Evolutionary conservation across 2,329 filamentous ascomycete genomes (phyloP).

Genomic region (Calonectria crousiana): DNA sequence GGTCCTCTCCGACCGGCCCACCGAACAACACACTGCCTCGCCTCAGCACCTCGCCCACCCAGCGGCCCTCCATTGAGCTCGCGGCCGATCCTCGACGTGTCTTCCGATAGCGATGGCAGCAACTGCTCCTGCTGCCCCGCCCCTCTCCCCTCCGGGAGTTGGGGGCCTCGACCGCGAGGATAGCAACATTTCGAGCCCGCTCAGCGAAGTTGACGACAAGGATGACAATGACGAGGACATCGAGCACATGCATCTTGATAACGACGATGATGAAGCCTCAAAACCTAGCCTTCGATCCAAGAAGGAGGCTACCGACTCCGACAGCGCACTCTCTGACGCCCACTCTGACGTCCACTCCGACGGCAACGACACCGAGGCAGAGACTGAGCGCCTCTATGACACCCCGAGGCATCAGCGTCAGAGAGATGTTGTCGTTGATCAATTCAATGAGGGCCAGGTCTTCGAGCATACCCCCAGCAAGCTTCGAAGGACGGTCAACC

Average conservation of each 20-base stretch:
- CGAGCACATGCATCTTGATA: constrained; percentile 67
- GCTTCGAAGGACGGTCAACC: constrained; percentile 66
- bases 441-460: constrained; percentile 64
- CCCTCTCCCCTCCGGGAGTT: constrained; percentile 57
- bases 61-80: constrained; percentile 16
- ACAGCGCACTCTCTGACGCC: constrained; percentile 69
- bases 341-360: constrained; percentile 55
- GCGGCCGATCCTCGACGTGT: constrained; percentile 31
- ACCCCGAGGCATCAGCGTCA: constrained; percentile 80
- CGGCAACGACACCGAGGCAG: constrained; percentile 82
- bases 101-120: constrained; percentile 61
- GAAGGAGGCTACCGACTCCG: constrained; percentile 56
- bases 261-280: constrained; percentile 48
- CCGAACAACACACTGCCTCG: constrained; percentile 24
- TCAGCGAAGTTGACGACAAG: constrained; percentile 91
- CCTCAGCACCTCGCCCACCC: constrained; percentile 15
- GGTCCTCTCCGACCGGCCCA: constrained; percentile 37
- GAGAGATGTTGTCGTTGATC: constrained; percentile 70
- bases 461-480: constrained; percentile 83
- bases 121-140: constrained; percentile 62
- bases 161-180: constrained; percentile 65
- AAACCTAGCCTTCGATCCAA: constrained; percentile 44
- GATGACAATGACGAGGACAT: constrained; percentile 77
- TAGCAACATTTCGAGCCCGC: constrained; percentile 86
- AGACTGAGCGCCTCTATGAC: constrained; percentile 92